Percentiles rank a stretch among this genome's conserved stretches.
These are phyloP conservation scores for Juglanconis juglandina DNA, from an alignment of 2,329 filamentous ascomycete species.

Conservation along the genomic window DNA sequence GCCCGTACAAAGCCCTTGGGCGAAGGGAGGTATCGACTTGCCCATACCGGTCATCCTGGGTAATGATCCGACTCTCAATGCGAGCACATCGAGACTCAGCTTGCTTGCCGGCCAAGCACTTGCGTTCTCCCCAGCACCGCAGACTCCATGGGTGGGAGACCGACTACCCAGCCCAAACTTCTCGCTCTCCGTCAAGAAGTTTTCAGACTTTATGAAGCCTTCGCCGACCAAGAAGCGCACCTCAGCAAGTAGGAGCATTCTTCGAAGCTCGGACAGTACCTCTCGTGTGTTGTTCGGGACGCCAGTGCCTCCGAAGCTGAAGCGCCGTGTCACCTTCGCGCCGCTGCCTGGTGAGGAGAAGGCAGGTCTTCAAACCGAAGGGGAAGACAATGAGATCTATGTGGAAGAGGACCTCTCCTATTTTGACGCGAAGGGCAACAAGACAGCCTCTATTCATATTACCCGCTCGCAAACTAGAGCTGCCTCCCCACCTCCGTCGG, in stretches of 20 bases:
- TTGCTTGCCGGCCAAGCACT: conserved; percentile 1
- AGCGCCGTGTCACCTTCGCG: conserved; percentile 35
- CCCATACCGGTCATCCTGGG: conserved; percentile 8
- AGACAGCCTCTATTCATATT: conserved; percentile 6
- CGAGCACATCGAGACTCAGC: conserved; percentile 1
- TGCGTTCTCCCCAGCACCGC: conserved; percentile 25
- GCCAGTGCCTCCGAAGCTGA: conserved; percentile 21
- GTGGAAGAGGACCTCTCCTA: conserved; percentile 14
- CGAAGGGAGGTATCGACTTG: not conserved
- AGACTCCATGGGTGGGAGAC: conserved; percentile 19
- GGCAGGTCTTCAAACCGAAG: not conserved
- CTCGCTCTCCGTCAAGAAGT: conserved; percentile 48
- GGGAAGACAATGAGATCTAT: not conserved
- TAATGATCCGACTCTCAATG: conserved; percentile 12
- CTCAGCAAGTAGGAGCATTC: not conserved
- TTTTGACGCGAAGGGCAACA: conserved; percentile 6
- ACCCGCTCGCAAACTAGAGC: not conserved
- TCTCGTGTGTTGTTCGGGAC: conserved; percentile 8
- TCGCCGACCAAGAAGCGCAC: conserved; percentile 34
- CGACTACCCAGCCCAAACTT: conserved; percentile 42
- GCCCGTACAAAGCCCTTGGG: conserved; percentile 3
- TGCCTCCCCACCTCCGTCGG: conserved; percentile 14
- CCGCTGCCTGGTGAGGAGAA: conserved; percentile 23
- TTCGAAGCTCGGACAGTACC: not conserved
- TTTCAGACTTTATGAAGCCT: conserved; percentile 50